phyloP scores from a whole-genome alignment of 2,329 filamentous ascomycete species.

The Neoarthrinium moseri region DNA sequence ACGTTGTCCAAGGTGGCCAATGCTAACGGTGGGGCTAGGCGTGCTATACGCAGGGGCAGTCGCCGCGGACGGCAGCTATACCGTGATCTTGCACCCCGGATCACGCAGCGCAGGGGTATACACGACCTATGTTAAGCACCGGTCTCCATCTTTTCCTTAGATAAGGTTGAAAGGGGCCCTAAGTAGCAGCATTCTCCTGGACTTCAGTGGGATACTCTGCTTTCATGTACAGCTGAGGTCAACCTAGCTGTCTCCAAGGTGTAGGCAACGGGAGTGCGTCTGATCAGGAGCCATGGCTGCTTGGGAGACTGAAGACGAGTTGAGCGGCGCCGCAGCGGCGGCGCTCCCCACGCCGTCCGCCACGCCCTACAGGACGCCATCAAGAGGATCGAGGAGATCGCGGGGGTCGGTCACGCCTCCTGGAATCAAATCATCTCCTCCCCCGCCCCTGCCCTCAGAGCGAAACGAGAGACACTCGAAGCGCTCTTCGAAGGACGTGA shows the following conservation, averaged over 20 bases:
- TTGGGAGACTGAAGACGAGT: conserved; percentile 66
- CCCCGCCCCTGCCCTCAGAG: conserved; percentile 45
- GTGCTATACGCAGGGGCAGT: conserved; percentile 20
- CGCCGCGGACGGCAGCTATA: conserved; percentile 9
- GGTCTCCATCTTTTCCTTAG: not conserved
- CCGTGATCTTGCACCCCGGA: not conserved
- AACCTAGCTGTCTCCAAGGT: not conserved
- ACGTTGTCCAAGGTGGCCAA: conserved; percentile 13
- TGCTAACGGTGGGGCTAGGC: conserved; percentile 25
- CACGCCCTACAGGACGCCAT: conserved; percentile 71
- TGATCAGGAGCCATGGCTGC: conserved; percentile 41
- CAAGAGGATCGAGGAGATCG: conserved; percentile 60
- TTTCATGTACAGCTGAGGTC: not conserved
- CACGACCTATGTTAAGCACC: not conserved
- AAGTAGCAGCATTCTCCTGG: not conserved
- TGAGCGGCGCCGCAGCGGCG: conserved; percentile 50
- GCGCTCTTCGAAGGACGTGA: conserved; percentile 56
- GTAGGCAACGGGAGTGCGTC: not conserved
- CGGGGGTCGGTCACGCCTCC: conserved; percentile 68
- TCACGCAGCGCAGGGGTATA: not conserved
- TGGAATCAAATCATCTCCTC: conserved; percentile 54
- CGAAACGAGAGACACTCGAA: conserved; percentile 45
- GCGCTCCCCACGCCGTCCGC: conserved; percentile 69
- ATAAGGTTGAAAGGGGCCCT: no score
- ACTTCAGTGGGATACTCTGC: not conserved